Percentiles rank a stretch among this genome's conserved stretches.
Conservation (phyloP, 2,329 filamentous ascomycete species). For the Amauroascus verrucosus region DNA sequence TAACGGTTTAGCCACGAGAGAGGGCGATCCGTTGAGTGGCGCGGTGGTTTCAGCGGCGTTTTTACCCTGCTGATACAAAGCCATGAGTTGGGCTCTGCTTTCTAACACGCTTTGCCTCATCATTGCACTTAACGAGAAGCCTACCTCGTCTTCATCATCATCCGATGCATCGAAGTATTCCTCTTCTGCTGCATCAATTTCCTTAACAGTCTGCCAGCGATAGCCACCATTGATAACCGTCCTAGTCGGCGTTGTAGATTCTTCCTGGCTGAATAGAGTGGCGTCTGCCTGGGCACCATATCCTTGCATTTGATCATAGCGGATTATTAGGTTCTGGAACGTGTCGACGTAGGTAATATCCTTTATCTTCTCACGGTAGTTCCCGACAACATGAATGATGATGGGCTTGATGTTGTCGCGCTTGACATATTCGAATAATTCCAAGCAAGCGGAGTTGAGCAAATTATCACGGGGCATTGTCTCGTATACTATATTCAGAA, state of each 20-base stretch:
- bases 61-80: slow-evolving; percentile 30
- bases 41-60: slow-evolving; percentile 27
- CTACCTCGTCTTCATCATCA: slow-evolving; percentile 62
- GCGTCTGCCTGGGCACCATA: slow-evolving; percentile 53
- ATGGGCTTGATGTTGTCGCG: slow-evolving; percentile 71
- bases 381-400: slow-evolving; percentile 72
- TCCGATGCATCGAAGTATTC: slow-evolving; percentile 90
- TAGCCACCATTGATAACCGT: slow-evolving; percentile 47
- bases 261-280: slow-evolving; percentile 59
- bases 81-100: slow-evolving; percentile 13
- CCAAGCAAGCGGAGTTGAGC: slow-evolving; percentile 83
- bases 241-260: slow-evolving; percentile 43
- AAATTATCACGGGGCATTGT: slow-evolving; percentile 90
- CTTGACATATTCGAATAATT: slow-evolving; percentile 86
- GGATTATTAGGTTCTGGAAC: slow-evolving; percentile 63
- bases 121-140: slow-evolving; percentile 13
- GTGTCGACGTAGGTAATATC: slow-evolving; percentile 73
- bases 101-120: slow-evolving; percentile 2
- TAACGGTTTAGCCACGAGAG: slow-evolving; percentile 48
- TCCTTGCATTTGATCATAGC: slow-evolving; percentile 69
- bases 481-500: slow-evolving; percentile 71
- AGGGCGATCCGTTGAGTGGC: slow-evolving; percentile 45
- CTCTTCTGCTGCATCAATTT: slow-evolving; percentile 76
- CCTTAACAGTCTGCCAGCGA: slow-evolving; percentile 62
- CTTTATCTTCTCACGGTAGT: slow-evolving; percentile 67